Percentiles rank a stretch among this genome's conserved stretches.
Evolutionary conservation across 805 yeast species (phyloP).

Genomic region (Danielozyma ontarioensis): DNA sequence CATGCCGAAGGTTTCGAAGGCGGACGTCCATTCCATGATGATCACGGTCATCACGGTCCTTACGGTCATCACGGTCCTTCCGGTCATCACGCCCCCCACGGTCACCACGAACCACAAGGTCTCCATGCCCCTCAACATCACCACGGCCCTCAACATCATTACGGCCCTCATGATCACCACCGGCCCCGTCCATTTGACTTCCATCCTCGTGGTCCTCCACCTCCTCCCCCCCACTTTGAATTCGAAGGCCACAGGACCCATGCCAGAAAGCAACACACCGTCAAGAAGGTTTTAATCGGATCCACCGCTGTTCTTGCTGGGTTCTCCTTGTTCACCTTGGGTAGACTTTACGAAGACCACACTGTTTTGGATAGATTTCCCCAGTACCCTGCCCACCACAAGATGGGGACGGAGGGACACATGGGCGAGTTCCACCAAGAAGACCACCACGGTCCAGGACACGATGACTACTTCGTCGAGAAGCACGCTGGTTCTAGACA

Average conservation of each 20-base stretch:
- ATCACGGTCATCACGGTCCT: too few relatives aligned
- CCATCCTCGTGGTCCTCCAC: too few relatives aligned
- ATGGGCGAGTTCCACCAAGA: neutral
- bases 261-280: neutral
- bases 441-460: constrained; percentile 1
- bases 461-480: constrained; percentile 8
- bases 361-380: constrained; percentile 1
- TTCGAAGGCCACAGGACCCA: neutral
- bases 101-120: too few relatives aligned
- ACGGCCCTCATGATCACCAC: too few relatives aligned
- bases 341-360: constrained; percentile 11
- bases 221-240: neutral
- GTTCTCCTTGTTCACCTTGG: constrained; percentile 10
- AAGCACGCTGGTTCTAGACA: neutral
- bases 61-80: too few relatives aligned
- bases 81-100: too few relatives aligned
- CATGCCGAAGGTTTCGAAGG: too few relatives aligned
- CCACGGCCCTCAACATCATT: too few relatives aligned
- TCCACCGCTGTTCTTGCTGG: constrained; percentile 9
- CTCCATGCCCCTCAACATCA: too few relatives aligned
- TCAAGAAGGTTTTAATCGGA: neutral
- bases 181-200: too few relatives aligned
- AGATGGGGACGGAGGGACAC: neutral
- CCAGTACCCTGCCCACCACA: neutral
- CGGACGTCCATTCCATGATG: too few relatives aligned